Percentiles rank a stretch among this genome's conserved stretches.
phyloP scores from a whole-genome alignment of 2,329 filamentous ascomycete genomes.

The Alternaria postmessia region DNA sequence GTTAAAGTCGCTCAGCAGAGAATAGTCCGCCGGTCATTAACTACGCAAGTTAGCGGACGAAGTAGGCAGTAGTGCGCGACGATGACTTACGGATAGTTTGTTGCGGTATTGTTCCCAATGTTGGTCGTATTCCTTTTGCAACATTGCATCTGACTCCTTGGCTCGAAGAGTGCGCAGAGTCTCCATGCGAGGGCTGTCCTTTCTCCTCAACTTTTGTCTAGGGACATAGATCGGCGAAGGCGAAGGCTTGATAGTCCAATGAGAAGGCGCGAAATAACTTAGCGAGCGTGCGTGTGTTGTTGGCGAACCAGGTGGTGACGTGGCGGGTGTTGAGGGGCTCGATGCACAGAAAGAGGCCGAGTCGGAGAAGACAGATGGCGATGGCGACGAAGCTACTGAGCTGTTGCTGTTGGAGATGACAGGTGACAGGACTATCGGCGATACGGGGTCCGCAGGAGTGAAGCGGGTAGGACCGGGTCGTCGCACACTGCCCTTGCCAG shows the following conservation, averaged over 20 bases:
- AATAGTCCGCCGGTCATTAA: slow-evolving; percentile 6
- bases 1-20: slow-evolving; percentile 12
- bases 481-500: slow-evolving; percentile 11
- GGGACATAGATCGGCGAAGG: slow-evolving; percentile 19
- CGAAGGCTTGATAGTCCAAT: slow-evolving; percentile 18
- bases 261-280: slow-evolving; percentile 18
- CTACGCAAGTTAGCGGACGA: slow-evolving; percentile 1
- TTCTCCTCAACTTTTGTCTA: slow-evolving; percentile 26
- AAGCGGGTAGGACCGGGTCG: slow-evolving; percentile 11
- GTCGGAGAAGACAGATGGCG: slow-evolving; percentile 26
- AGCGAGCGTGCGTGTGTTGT: slow-evolving; percentile 17
- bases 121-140: slow-evolving; percentile 43
- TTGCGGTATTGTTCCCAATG: slow-evolving; percentile 7
- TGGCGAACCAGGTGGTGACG: slow-evolving; percentile 27
- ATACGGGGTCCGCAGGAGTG: slow-evolving; percentile 13
- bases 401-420: slow-evolving; percentile 15
- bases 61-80: neutral
- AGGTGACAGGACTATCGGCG: slow-evolving; percentile 21
- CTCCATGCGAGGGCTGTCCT: slow-evolving; percentile 36
- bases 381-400: slow-evolving; percentile 20
- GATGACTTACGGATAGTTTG: slow-evolving; percentile 8
- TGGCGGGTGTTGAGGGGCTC: slow-evolving; percentile 24
- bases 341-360: slow-evolving; percentile 21
- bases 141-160: slow-evolving; percentile 46
- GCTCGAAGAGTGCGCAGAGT: slow-evolving; percentile 43